Percentiles rank a stretch among this genome's conserved stretches.
Conservation (phyloP, 2,329 filamentous ascomycete genomes). For the Xylariomycetidae sp. region DNA sequence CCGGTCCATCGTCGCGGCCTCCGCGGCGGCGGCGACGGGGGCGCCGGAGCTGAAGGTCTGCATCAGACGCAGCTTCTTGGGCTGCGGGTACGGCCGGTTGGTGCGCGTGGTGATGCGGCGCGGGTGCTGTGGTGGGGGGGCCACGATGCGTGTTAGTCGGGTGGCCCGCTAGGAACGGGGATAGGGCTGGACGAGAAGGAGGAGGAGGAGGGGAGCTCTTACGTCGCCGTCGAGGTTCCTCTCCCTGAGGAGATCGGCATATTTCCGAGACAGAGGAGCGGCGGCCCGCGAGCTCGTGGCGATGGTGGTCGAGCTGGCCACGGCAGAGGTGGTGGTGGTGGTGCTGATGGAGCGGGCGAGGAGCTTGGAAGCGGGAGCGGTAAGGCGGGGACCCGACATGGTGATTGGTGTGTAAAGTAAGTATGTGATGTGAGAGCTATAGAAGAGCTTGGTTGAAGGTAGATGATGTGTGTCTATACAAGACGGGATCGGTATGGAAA, state of each 20-base stretch:
- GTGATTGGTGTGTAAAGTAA: constrained; percentile 2
- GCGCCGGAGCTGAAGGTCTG: constrained; percentile 53
- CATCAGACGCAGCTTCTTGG: constrained; percentile 51
- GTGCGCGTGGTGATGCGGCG: too few species aligned
- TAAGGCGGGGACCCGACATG: constrained; percentile 27
- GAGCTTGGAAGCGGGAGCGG: constrained; percentile 24
- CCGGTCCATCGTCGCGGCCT: constrained; percentile 42
- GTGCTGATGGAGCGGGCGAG: constrained; percentile 26
- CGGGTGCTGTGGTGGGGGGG: constrained; percentile 26
- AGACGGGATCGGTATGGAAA: too few species aligned
- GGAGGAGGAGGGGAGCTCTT: constrained; percentile 8
- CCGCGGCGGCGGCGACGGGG: constrained; percentile 28
- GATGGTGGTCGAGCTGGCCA: constrained; percentile 19
- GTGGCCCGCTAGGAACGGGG: background rate
- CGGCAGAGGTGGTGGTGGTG: constrained; percentile 19
- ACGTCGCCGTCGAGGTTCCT: constrained; percentile 27
- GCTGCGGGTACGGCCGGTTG: constrained; percentile 28
- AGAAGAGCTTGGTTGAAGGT: too few species aligned
- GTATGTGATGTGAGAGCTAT: background rate
- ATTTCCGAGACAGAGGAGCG: constrained; percentile 26
- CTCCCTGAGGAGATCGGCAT: constrained; percentile 30
- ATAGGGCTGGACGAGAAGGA: constrained; percentile 1
- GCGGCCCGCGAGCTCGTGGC: constrained; percentile 22
- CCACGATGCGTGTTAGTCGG: constrained; percentile 19
- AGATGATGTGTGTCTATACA: too few species aligned